These are phyloP conservation scores for Ascochyta koolunga DNA, from an alignment of 2,329 filamentous ascomycete genomes.

Conservation along the genomic window DNA sequence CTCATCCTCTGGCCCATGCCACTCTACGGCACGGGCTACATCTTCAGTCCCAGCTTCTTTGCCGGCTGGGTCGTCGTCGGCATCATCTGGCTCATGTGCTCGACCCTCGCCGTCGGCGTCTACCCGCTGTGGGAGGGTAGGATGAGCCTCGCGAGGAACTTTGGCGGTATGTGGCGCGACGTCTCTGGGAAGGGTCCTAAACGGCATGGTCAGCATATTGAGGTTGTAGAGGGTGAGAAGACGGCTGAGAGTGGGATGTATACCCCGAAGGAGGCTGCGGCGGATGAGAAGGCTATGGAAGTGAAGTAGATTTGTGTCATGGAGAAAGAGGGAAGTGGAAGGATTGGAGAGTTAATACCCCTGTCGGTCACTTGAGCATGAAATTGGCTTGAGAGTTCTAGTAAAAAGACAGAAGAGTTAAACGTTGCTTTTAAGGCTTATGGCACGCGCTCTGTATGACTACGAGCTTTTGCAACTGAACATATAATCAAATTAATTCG, in stretches of 20 bases:
- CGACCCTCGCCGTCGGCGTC: slow-evolving; percentile 73
- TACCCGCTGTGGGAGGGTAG: slow-evolving; percentile 78
- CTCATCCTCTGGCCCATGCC: slow-evolving; percentile 91
- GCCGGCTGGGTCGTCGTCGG: slow-evolving; percentile 72
- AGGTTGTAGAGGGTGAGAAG: slow-evolving; percentile 29
- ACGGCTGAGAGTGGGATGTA: slow-evolving; percentile 18
- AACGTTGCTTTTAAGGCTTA: no score
- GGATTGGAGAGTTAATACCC: not conserved
- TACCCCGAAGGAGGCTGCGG: slow-evolving; percentile 29
- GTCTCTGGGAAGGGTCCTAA: slow-evolving; percentile 29
- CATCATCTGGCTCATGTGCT: slow-evolving; percentile 80
- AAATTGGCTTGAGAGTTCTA: no score
- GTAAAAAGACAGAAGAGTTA: no score
- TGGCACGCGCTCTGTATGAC: no score
- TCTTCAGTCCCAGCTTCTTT: slow-evolving; percentile 82
- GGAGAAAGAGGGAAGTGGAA: not conserved
- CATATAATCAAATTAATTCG: no score
- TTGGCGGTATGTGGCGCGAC: slow-evolving; percentile 37
- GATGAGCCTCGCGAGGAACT: slow-evolving; percentile 30
- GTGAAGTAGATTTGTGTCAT: not conserved
- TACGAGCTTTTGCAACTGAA: no score
- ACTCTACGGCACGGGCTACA: slow-evolving; percentile 80
- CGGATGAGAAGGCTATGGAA: slow-evolving; percentile 20
- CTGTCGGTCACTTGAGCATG: not conserved
- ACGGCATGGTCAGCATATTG: slow-evolving; percentile 5